Base-by-base conservation (phyloP, 2,329 filamentous ascomycete species). In the Aplosporella prunicola region DNA sequence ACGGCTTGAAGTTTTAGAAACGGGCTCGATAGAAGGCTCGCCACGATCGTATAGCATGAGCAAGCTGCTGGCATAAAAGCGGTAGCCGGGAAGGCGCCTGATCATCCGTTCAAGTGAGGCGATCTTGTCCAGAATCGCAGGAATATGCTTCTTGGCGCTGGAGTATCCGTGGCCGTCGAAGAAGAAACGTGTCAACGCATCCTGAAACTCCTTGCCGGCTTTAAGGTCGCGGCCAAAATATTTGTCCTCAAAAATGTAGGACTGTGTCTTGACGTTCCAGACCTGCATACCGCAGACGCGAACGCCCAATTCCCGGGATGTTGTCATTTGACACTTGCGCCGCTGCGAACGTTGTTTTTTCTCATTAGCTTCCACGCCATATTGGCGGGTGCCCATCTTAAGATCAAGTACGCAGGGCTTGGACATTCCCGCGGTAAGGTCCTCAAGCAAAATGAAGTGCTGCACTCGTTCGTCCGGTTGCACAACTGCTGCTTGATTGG, bases 341-440 rank as follows among this genome's bases (percentile, higher is more conserved):
- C 85, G 78, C 59, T 98, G 91, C 0, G 91, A 96, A 43, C 81
- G 79, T 52, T 88, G 84, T 60, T 98, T 98, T 67, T 93, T 93
- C 28, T 86, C 78, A 36, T 74, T 79, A 2, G 91, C 91, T 48
- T 96, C 88, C 9, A 96, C 78, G 6, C 91, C 91, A 56, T 95
- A 96, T 55, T 98, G 91, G 2, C 91, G 80, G 6, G 91, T 98
- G 14, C 91, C 91, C 91, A 98, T 98, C 58, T 98, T 98, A 44
- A 98, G 69, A 56, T 98, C 91, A 60, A 98, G 82, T 42, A 98
- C 93, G 61, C 91, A 96, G 5, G 91, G 91, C 34, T 83, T 79
- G 55, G 86, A 88, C 91, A 98, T 96, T 22, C 89, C 89, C 2
- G 89, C 84, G 1, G 91, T 98, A 32, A 98, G 72, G 56, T 98